Conservation (phyloP, 2,329 filamentous ascomycete species). For the Cladophialophora bantiana region DNA sequence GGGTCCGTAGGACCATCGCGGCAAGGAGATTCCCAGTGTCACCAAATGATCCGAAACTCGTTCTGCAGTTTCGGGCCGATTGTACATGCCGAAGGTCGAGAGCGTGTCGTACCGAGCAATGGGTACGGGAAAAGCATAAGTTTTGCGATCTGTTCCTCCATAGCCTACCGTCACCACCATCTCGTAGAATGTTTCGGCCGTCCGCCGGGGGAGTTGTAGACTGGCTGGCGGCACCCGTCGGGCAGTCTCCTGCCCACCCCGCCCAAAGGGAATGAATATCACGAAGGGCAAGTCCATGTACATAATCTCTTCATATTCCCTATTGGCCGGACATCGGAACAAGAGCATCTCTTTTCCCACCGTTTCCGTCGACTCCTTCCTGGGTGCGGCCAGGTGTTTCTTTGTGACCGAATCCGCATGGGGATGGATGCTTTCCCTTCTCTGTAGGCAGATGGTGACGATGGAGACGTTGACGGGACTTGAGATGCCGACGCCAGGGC, state of each 20-base stretch:
- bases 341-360: conserved; percentile 95
- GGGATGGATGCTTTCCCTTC: conserved; percentile 94
- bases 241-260: conserved; percentile 87
- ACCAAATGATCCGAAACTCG: conserved; percentile 88
- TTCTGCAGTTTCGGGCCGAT: conserved; percentile 87
- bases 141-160: conserved; percentile 83
- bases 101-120: conserved; percentile 94
- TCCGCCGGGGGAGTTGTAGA: conserved; percentile 85
- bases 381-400: conserved; percentile 85
- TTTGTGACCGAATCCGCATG: conserved; percentile 93
- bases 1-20: conserved; percentile 95
- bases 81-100: conserved; percentile 99
- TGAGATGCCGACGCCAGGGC: conserved; percentile 82
- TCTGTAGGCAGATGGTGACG: conserved; percentile 91
- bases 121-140: conserved; percentile 89
- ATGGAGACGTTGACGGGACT: conserved; percentile 90
- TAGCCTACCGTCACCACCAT: conserved; percentile 95
- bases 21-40: conserved; percentile 87
- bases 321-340: conserved; percentile 83
- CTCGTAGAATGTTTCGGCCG: conserved; percentile 97
- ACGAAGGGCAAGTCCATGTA: conserved; percentile 98
- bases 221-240: conserved; percentile 90
- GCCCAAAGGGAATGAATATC: conserved; percentile 93
- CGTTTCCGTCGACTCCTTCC: conserved; percentile 88
- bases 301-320: conserved; percentile 85